Evolutionary conservation across 2,329 filamentous ascomycete genomes (phyloP).

Genomic region (Mollisia scopiformis): DNA sequence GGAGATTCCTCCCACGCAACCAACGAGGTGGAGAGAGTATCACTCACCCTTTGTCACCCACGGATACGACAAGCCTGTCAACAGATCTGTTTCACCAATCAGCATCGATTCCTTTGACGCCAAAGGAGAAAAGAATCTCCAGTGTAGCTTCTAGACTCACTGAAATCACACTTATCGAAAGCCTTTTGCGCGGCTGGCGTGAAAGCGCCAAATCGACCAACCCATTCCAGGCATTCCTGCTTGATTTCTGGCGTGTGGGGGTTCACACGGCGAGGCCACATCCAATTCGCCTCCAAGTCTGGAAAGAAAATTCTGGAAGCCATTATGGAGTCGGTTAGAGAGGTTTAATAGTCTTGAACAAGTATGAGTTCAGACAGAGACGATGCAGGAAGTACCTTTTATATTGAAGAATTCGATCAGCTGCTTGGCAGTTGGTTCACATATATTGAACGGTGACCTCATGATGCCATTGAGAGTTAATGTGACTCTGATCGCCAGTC

Average conservation of each 20-base stretch:
- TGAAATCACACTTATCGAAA: slow-evolving; percentile 9
- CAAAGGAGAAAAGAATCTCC: neutral
- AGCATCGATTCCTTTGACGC: neutral
- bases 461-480: no score
- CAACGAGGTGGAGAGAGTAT: neutral
- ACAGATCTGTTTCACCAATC: neutral
- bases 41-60: slow-evolving; percentile 6
- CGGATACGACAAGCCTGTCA: slow-evolving; percentile 6
- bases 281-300: slow-evolving; percentile 9
- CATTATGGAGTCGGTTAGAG: no score
- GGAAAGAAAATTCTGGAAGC: no score
- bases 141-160: neutral
- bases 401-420: no score
- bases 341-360: no score
- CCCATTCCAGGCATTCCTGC: slow-evolving; percentile 8
- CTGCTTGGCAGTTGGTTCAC: no score
- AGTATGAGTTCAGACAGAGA: no score
- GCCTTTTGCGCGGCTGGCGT: slow-evolving; percentile 7
- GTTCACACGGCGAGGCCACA: slow-evolving; percentile 4
- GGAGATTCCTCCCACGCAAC: no score
- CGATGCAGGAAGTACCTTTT: no score
- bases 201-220: neutral
- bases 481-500: no score
- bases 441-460: no score
- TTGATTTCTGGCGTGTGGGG: slow-evolving; percentile 4